Evolutionary conservation across 768 basidiomycete genomes (phyloP), one percentile per base, ranked within the genome.

Genomic region (Coprinopsis cinerea): DNA sequence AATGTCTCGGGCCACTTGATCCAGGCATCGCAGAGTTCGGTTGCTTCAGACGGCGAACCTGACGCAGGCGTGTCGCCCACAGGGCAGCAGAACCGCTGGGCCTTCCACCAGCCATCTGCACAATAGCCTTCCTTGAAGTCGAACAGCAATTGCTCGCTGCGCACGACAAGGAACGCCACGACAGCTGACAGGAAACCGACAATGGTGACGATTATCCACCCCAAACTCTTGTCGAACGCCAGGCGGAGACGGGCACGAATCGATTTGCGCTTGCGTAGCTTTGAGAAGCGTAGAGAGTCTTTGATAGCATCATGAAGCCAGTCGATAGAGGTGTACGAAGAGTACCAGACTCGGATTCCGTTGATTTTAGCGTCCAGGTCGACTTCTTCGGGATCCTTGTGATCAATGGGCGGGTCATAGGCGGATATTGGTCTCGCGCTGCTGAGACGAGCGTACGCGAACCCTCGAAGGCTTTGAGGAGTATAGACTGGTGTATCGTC

Each of bases 241-340:
- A 87, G 78, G 18, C 75, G 75, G 25, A 86, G 53, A 30, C 74
- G 78, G 1, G 88, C 83, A 17, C 87, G 79, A 27, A 83, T 15
- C 1, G 92, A 89, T 57, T 79, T 83, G 49, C 82, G 78, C 43
- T 70, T 76, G 53, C 90, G 74, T 15, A 95, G 73, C 44, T 79
- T 76, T 27, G 85, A 78, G 55, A 87, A 85, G 24, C 93, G 86
- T 6, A 79, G 78, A 0, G 92, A 91, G 61, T 95, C 92, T 65
- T 96, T 94, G 71, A 97, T 91, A 34, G 90, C 79, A 69, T 97
- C 95, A 59, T 97, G 95, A 47, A 97, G 72, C 95, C 94, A 97
- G 66, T 97, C 93, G 49, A 95, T 86, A 17, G 88, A 92, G 0
- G 89, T 83, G 69, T 84, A 95, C 2, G 88, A 89, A 10, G 86